phyloP scores from a whole-genome alignment of 371 early-diverging fungal species.

The Lichtheimia ramosa region DNA sequence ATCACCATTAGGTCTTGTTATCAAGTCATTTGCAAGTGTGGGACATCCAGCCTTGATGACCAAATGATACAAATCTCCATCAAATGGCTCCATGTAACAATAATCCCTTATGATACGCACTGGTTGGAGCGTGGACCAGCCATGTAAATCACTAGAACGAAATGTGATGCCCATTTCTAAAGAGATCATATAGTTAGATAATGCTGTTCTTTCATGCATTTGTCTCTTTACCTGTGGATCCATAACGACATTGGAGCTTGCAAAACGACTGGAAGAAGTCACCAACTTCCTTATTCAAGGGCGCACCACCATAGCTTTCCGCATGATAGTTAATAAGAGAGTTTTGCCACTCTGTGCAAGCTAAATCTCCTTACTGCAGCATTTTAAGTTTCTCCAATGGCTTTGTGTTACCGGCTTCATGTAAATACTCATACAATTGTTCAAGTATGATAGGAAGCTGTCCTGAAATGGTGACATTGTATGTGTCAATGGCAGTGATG shows the following conservation, averaged over 20 bases:
- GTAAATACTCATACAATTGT: conserved; percentile 6
- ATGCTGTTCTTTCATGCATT: background rate
- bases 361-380: too few relatives aligned
- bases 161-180: background rate
- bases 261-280: conserved; percentile 1
- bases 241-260: conserved; percentile 12
- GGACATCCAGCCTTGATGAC: conserved; percentile 14
- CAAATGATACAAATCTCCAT: conserved; percentile 10
- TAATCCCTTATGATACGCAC: background rate
- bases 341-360: background rate
- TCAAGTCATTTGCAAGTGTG: conserved; percentile 14
- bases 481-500: background rate
- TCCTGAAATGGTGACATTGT: conserved; percentile 1
- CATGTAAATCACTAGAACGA: background rate
- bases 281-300: conserved; percentile 6
- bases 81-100: conserved; percentile 10
- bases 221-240: conserved; percentile 12
- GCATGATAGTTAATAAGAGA: too few relatives aligned
- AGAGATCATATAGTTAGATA: background rate
- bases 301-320: conserved; percentile 14
- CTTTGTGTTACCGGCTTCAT: background rate
- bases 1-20: conserved; percentile 25
- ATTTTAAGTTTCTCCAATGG: too few relatives aligned
- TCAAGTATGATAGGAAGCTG: conserved; percentile 11
- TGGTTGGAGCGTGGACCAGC: conserved; percentile 8